Base-by-base conservation (phyloP, 2,329 filamentous ascomycete genomes). In the Fusarium burgessii region DNA sequence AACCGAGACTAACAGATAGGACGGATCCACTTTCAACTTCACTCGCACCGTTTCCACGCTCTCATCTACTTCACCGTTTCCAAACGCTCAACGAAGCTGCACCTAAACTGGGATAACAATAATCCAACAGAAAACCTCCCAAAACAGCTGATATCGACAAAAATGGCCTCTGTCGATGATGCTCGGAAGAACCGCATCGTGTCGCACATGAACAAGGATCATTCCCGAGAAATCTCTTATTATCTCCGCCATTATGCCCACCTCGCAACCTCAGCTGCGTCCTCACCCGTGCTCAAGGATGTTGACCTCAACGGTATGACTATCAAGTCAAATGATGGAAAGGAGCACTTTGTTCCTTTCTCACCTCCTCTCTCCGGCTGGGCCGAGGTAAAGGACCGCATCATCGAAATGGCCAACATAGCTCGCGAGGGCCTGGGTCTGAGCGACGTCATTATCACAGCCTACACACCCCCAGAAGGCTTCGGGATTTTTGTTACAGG, bases 181-280 rank as follows among this genome's bases (percentile, higher is more conserved):
- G 75, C 74, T 38, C 73, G 77, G 62, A 80, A 78, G 49, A 71
- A 74, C 41, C 80, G 82, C 73, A 83, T 84, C 79, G 88, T 95
- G 77, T 85, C 85, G 36, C 95, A 98, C 84, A 96, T 98, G 93
- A 97, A 98, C 83, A 84, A 84, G 45, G 92, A 95, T 80, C 95
- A 97, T 82, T 84, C 86, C 55, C 87, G 89, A 74, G 93, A 93
- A 62, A 89, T 97, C 52, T 83, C 88, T 62, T 87, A 92, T 77
- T 97, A 95, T 81, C 88, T 97, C n/a, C 90, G 90, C 70, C 88
- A 94, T 80, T 94, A 90, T 83, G 85, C 84, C 78, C 80, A 84
- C 18, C 83, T 93, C 46, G 87, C 90, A 18, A 77, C 86, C 11
- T 80, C 82, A 65, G 82, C 86, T 52, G 87, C 91, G 52, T 82